Base-by-base conservation (phyloP, 306 rosid species). In the Vigna unguiculata region DNA sequence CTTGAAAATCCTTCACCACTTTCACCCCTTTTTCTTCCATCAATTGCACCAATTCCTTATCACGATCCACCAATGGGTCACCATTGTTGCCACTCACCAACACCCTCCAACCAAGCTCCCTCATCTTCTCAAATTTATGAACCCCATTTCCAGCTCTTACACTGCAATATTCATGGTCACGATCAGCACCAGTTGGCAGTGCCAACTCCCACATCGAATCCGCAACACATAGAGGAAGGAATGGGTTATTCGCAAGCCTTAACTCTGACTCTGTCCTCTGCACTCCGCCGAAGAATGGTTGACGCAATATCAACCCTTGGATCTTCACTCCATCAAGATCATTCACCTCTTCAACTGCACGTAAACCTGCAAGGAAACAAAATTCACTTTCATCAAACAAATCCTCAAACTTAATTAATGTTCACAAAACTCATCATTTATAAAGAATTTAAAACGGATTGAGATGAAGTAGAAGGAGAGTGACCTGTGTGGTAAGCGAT, bases 61-160 rank as follows among this genome's bases (percentile, higher is more conserved):
- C 80, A 40, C 89, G 86, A 22, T 86, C 89, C n/a, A 83, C 13
- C 9, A 88, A 52, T 7, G 83, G 89, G 32, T 88, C 88, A 49
- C 83, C 91, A 22, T 64, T 78, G 5, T 49, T 79, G 0, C 86
- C 88, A 4, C 43, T 51, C 17, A 81, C 61, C 60, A 87, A 12
- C 0, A 79, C 81, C 59, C 81, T 79, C 83, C 90, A 87, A 2
- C 81, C 81, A 20, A 38, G 57, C 12, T 14, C 51, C 40, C 20
- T 80, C 16, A 88, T 55, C 54, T 45, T 52, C 0, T 69, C 86
- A 7, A 74, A 20, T 1, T 1, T 12, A 8, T 59, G 14, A 9
- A 58, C 30, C 1, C 78, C 86, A 16, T 38, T 67, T 8, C 59
- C 60, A 2, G 7, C 76, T 84, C 9, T 83, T 21, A 61, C 81